Evolutionary conservation across 2,329 filamentous ascomycete genomes (phyloP), one percentile per base, ranked within the genome.

Genomic region (Xylaria sp.): DNA sequence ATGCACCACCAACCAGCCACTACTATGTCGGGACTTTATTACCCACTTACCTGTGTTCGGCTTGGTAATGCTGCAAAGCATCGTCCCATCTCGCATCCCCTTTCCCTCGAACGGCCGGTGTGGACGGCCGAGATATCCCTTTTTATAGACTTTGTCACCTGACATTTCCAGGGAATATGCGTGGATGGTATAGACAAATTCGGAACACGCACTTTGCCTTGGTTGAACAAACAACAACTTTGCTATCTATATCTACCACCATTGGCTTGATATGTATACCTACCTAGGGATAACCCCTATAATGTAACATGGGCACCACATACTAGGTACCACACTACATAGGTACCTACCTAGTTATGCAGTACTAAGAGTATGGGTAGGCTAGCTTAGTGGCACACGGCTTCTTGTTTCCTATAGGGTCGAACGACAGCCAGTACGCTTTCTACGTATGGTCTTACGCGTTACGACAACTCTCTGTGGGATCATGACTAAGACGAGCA

Each of bases 51-150:
- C 42, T 45, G 42, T 27, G 31, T 36, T 38, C 45, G 42, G 36
- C 39, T 58, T 50, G 54, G 54, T 22, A 27, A n/a, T 47, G 42
- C 29, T 61, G 42, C 56, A 61, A 55, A 42, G 45, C 47, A 25
- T 56, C 42, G 49, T 56, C 54, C 63, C 50, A 25, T 63, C 58
- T 63, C 36, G 47, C 50, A 39, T 61, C 44, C 38, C 45, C 31
- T 25, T 38, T 57, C 20, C 42, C 29, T 25, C 11, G 36, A 31
- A 22, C 20, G 39, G n/a, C 33, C 10, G 60, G 49, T 29, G 44
- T 36, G 2, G 33, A 55, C 31, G 25, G 39, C 53, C 7, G 50
- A 49, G 31, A 39, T 50, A 54, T 58, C 31, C 4, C 53, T 49
- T 47, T 39, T 58, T 17, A 63, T 66, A 45, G 50, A n/a, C 38